A percentile compares a stretch with the other conserved stretches of the same genome.
Evolutionary conservation across 257 asterid species (phyloP).

Genomic region (Salvia miltiorrhiza): DNA sequence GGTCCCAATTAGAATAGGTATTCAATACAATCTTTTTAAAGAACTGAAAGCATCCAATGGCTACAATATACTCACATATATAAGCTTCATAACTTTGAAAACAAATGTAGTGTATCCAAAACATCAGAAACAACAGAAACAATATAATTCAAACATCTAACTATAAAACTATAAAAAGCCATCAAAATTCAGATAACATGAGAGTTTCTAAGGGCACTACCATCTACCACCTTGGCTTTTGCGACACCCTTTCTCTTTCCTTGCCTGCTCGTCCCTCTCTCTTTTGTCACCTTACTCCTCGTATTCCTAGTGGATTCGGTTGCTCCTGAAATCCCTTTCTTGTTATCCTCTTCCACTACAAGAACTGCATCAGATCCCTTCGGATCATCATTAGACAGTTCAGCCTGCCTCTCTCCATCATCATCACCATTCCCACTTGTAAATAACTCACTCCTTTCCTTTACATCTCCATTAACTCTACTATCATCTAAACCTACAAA

Average conservation of each 20-base stretch:
- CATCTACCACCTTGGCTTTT: conserved; percentile 37
- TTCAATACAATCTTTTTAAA: background rate
- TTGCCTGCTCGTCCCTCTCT: conserved; percentile 22
- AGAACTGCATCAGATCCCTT: conserved; percentile 17
- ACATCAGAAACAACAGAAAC: background rate
- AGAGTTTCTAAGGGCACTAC: conserved; percentile 39
- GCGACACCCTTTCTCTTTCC: conserved; percentile 27
- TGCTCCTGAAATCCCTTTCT: conserved; percentile 18
- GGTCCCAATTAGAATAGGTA: background rate
- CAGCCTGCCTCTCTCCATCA: conserved; percentile 19
- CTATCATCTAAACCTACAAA: conserved; percentile 36
- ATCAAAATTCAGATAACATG: conserved; percentile 1
- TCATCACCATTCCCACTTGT: conserved; percentile 26
- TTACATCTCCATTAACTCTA: conserved; percentile 6
- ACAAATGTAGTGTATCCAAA: background rate
- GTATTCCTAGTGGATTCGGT: conserved; percentile 15
- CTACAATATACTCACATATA: background rate
- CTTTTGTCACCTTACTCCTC: conserved; percentile 25
- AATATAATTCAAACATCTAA: conserved; percentile 5
- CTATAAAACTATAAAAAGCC: background rate
- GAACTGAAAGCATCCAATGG: background rate
- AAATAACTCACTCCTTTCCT: conserved; percentile 19
- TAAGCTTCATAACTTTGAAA: background rate
- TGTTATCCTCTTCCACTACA: conserved; percentile 24
- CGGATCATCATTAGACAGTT: conserved; percentile 23